Evolutionary conservation across 2,329 filamentous ascomycete species (phyloP), one percentile per base, ranked within the genome.

Genomic region (Aspergillus clavatus): DNA sequence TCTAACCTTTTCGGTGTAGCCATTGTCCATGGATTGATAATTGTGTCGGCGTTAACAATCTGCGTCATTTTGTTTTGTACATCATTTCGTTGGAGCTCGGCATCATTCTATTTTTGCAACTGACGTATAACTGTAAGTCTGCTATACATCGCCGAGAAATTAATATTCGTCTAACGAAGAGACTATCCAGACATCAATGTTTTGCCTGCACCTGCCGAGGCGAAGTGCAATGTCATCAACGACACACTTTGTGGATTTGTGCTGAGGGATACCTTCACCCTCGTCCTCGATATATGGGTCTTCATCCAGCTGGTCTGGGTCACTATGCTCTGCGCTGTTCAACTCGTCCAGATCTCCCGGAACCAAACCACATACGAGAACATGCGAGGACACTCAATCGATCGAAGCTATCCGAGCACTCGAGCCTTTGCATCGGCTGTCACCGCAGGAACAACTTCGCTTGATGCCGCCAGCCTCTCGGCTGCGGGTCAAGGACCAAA

Each of bases 11-110:
- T 8, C 16, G 42, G 36, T n/a, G 24, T 54, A 94, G 89, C 62
- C 93, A 98, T 64, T 98, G 93, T 61, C 93, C 93, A 0, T 98
- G 93, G 93, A 87, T 97, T 19, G 87, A 95, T 70, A 97, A 96
- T 68, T 98, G 93, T 60, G 81, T 98, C 33, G 93, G 88, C 35
- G 81, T 93, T 52, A 97, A 97, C 72, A 98, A 97, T 66, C 87
- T 97, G 61, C 84, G 93, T 11, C 90, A 96, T 57, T 98, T 98
- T 68, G 86, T 96, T 60, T 73, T 96, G 40, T 98, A 97, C 65
- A 79, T 98, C 14, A 72, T 94, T 33, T 83, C 72, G 58, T 72
- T 98, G 51, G 86, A 89, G 43, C 52, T 86, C 12, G 89, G 89
- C 23, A 85, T 97, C 27, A 53, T 87, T 2, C 59, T 81, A 2